These are phyloP conservation scores for Fusarium albosuccineum DNA, from an alignment of 2,329 filamentous ascomycete genomes.

Conservation along the genomic window DNA sequence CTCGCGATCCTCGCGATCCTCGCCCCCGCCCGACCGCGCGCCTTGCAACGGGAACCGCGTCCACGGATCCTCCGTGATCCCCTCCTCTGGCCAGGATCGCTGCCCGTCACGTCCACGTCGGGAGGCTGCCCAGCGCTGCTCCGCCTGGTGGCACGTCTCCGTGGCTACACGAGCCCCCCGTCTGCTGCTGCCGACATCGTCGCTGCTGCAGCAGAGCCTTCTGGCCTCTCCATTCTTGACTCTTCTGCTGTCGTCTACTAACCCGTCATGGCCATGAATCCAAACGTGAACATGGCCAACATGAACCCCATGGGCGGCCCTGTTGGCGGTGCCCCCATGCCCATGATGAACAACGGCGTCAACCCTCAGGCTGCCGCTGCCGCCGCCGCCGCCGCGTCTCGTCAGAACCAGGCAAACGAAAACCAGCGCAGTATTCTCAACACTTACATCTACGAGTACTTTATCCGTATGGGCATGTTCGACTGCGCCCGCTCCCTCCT, in stretches of 20 bases:
- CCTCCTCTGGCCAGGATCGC: conserved; percentile 42
- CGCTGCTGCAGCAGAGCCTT: conserved; percentile 42
- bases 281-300: conserved; percentile 73
- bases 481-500: conserved; percentile 84
- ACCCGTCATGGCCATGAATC: conserved; percentile 64
- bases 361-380: conserved; percentile 52
- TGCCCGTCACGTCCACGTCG: conserved; percentile 51
- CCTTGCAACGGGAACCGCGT: conserved; percentile 46
- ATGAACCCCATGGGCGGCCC: conserved; percentile 79
- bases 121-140: conserved; percentile 50
- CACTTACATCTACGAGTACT: conserved; percentile 93
- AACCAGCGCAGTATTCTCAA: conserved; percentile 73
- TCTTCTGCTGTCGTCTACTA: conserved; percentile 35
- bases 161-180: conserved; percentile 49
- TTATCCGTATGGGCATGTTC: conserved; percentile 86
- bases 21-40: conserved; percentile 38
- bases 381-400: conserved; percentile 48
- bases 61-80: conserved; percentile 32
- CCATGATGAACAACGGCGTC: conserved; percentile 75
- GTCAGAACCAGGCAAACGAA: conserved; percentile 59
- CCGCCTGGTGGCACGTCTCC: conserved; percentile 51
- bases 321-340: conserved; percentile 70
- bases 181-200: conserved; percentile 36
- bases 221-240: conserved; percentile 33
- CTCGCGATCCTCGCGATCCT: conserved; percentile 44